Evolutionary conservation across 2,329 filamentous ascomycete genomes (phyloP).

Genomic region (Dactylonectria estremocensis): DNA sequence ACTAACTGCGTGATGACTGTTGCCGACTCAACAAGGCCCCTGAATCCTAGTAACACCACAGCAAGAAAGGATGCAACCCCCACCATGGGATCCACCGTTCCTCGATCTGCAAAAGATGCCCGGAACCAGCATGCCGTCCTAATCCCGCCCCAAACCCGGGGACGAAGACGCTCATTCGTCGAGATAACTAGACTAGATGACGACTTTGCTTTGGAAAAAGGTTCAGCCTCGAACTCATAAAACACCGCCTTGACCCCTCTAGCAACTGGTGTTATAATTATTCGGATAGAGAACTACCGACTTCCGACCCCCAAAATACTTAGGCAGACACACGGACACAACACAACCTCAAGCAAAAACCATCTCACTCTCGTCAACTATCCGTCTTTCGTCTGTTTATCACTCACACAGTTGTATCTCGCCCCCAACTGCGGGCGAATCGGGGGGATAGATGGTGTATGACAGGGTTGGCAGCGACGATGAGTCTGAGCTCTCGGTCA

Average conservation of each 20-base stretch:
- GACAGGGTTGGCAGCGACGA: slow-evolving; percentile 33
- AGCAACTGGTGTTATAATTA: not conserved
- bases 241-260: not conserved
- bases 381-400: not conserved
- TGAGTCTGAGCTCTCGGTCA: slow-evolving; percentile 32
- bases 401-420: not conserved
- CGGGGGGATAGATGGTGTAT: slow-evolving; percentile 42
- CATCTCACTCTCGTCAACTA: not conserved
- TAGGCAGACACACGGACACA: not conserved
- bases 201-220: not conserved
- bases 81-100: slow-evolving; percentile 16
- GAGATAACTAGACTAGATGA: slow-evolving; percentile 1
- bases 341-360: not conserved
- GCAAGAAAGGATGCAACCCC: slow-evolving; percentile 10
- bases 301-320: not conserved
- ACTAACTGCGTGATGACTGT: slow-evolving; percentile 28
- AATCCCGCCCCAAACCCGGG: slow-evolving; percentile 9
- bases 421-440: slow-evolving; percentile 4
- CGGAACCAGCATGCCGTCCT: slow-evolving; percentile 31
- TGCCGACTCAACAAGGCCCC: slow-evolving; percentile 4
- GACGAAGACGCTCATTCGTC: slow-evolving; percentile 20
- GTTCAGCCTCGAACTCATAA: not conserved
- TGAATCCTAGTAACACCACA: slow-evolving; percentile 14
- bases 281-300: not conserved
- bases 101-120: slow-evolving; percentile 19